These are phyloP conservation scores for Patellifolia procumbens DNA, from an alignment of 179 eudicot species.

Conservation along the genomic window DNA sequence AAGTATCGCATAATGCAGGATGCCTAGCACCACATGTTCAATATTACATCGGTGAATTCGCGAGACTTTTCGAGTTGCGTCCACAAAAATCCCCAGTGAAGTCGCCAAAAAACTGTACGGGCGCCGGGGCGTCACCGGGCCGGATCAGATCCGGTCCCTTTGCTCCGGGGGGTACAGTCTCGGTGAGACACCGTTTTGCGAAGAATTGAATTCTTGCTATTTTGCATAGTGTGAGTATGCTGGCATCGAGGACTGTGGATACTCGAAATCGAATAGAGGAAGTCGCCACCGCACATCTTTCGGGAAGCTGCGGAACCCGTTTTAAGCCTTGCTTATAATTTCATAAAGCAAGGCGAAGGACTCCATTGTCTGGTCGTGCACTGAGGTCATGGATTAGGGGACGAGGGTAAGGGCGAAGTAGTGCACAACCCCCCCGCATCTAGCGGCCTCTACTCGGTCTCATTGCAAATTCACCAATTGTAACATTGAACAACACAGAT, in stretches of 20 bases:
- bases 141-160: neutral
- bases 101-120: too few species aligned
- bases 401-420: slow-evolving; percentile 5
- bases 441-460: neutral
- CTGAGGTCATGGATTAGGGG: neutral
- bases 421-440: slow-evolving; percentile 2
- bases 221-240: neutral
- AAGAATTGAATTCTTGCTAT: neutral
- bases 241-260: neutral
- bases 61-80: too few species aligned
- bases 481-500: too few species aligned
- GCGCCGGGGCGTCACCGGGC: neutral
- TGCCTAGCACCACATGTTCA: too few species aligned
- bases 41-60: too few species aligned
- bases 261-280: neutral
- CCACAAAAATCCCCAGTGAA: too few species aligned
- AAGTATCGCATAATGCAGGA: too few species aligned
- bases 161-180: neutral
- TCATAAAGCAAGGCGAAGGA: neutral
- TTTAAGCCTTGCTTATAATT: neutral
- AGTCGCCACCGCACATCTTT: neutral
- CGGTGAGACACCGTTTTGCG: neutral
- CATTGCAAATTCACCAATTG: neutral
- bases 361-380: neutral
- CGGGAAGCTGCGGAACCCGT: neutral